Evolutionary conservation across 371 early-diverging fungal species (phyloP), one percentile per base, ranked within the genome.

Genomic region (Zychaea mexicana): DNA sequence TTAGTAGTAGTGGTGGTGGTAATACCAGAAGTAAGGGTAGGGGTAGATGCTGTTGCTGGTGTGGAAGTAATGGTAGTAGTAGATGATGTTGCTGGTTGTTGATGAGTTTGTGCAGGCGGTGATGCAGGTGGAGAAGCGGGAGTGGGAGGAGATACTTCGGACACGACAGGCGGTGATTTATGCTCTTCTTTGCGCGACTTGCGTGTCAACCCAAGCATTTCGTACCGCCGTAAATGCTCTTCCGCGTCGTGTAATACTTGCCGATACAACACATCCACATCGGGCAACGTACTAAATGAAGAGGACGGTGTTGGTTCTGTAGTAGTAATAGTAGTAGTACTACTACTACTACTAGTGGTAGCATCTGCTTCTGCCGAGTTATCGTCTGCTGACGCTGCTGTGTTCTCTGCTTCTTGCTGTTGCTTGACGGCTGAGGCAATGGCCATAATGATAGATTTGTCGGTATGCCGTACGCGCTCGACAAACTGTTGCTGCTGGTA

Each of bases 401-500:
- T 52, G 10, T 64, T 27, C 0, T 65, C 55, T 19, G 49, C 49
- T n/a, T 62, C 65, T 17, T 72, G 69, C 22, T 73, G 71, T 55
- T 76, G 77, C 21, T 71, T 68, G 24, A 77, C 63, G 1, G 82
- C 71, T 2, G 82, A 71, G 1, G 75, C 73, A 27, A 77, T 78
- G 1, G 78, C 74, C 32, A 68, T 64, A 6, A 82, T 55, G 17
- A 68, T 62, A 32, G 71, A 71, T 58, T 72, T 75, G 21, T 87
- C 84, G 60, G 85, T 78, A 39, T 79, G 80, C 26, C 81, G 76
- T 32, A 88, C 70, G 24, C 82, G 82, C 38, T 87, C 88, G 19
- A 86, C 83, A 19, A 84, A 75, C 52, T 84, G 77, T 49, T 84
- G 84, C 57, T 86, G 85, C 58, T 87, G 86, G 58, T 87, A 86